Evolutionary conservation across 2,329 filamentous ascomycete genomes (phyloP), one percentile per base, ranked within the genome.

Genomic region (Arthrinium phaeospermum): DNA sequence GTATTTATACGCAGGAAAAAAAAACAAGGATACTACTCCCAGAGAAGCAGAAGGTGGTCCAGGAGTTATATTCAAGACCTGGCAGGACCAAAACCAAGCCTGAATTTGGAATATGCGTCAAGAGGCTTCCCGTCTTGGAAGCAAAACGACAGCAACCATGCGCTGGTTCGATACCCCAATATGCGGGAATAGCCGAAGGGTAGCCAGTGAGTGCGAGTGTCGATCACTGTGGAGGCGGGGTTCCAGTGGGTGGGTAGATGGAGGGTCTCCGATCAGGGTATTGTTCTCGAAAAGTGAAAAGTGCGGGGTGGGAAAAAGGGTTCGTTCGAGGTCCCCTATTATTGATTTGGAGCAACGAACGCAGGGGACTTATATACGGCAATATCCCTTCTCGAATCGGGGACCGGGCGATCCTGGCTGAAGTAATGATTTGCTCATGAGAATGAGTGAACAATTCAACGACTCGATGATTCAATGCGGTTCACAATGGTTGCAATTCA

Each of bases 211-310:
- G 14, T 64, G 57, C 16, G 12, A 57, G 14, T 64, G 57, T 64
- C 22, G 57, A 64, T 64, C 57, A n/a, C 30, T 41, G 57, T 41
- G 57, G 57, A 64, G 57, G 57, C 57, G 57, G 57, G 57, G 57
- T 64, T 64, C 6, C n/a, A 49, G 2, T 3, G n/a, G n/a, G 24
- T 19, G 12, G 34, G 34, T 37, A 19, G n/a, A 41, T 37, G 19
- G 34, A n/a, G 30, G 16, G 53, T 53, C 51, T 53, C 14, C 14
- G 51, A 53, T 30, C 24, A 51, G 13, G n/a, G 27, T 22, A 30
- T 30, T 30, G 27, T 30, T 30, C 27, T 30, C 27, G 27, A 30
- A 19, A 61, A 51, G 22, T 7, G 10, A 19, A 34, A 34, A 37
- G 53, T 37, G 53, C 53, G 53, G 53, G 51, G 53, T 30, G 34